phyloP scores from a whole-genome alignment of 1,284 basidiomycete genomes.

The Amylostereum areolatum region DNA sequence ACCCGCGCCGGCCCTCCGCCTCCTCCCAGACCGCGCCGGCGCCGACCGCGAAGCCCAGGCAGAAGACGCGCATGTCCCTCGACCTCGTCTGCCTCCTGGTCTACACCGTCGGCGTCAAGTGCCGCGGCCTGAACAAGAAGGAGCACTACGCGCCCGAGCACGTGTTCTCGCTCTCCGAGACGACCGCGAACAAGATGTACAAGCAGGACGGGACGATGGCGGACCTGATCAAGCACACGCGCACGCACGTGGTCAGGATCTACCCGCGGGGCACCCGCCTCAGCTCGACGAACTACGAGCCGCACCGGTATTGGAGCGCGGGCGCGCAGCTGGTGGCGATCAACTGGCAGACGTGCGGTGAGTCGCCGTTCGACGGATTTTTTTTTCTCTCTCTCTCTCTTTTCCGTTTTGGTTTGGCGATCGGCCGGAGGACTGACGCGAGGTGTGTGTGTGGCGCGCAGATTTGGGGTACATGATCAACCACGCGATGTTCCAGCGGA shows the following conservation, averaged over 20 bases:
- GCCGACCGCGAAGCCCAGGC: constrained; percentile 11
- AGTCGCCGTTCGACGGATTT: too few relatives aligned
- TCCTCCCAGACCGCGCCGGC: constrained; percentile 6
- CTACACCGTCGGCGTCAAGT: constrained; percentile 96
- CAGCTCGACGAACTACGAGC: constrained; percentile 86
- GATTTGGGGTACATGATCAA: constrained; percentile 89
- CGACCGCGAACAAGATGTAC: constrained; percentile 64
- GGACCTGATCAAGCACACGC: constrained; percentile 88
- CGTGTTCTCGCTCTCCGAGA: constrained; percentile 92
- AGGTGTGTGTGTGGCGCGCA: constrained; percentile 22
- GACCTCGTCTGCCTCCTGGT: constrained; percentile 76
- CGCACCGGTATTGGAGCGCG: constrained; percentile 85
- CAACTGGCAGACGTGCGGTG: constrained; percentile 97
- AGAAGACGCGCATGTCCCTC: constrained; percentile 66
- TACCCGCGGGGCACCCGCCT: constrained; percentile 87
- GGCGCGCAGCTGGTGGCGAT: constrained; percentile 94
- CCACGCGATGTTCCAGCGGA: constrained; percentile 89
- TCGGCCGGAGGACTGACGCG: constrained; percentile 2
- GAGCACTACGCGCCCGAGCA: constrained; percentile 85
- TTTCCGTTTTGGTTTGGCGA: neutral
- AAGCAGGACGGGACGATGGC: constrained; percentile 41
- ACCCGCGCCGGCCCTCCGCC: constrained; percentile 9
- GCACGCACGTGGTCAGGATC: constrained; percentile 79
- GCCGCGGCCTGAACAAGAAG: constrained; percentile 87
- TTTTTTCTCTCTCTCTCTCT: neutral